phyloP scores from a whole-genome alignment of 1,284 basidiomycete genomes.

The Stereum hirsutum region DNA sequence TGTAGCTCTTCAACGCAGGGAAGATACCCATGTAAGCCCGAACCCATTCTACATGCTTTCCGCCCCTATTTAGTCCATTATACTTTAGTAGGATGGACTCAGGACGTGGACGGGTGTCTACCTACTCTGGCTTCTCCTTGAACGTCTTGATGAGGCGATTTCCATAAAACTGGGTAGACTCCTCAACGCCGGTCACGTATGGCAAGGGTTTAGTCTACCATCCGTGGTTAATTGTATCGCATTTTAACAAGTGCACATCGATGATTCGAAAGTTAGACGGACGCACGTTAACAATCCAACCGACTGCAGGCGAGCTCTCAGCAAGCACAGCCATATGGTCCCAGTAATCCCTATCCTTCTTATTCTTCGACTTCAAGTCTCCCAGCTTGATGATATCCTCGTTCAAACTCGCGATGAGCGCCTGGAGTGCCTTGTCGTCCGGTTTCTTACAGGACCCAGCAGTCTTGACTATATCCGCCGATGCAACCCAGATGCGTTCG shows the following conservation, averaged over 20 bases:
- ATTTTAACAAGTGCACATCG: neutral
- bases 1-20: conserved; percentile 77
- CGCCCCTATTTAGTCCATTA: conserved; percentile 45
- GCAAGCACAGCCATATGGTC: conserved; percentile 76
- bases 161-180: conserved; percentile 84
- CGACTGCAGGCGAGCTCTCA: conserved; percentile 80
- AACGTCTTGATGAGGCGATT: conserved; percentile 90
- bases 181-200: conserved; percentile 80
- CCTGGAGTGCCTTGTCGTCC: conserved; percentile 47
- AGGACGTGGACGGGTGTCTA: neutral
- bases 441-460: conserved; percentile 79
- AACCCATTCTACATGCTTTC: conserved; percentile 89
- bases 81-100: neutral
- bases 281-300: conserved; percentile 86
- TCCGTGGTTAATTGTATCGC: conserved; percentile 5
- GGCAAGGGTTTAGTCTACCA: conserved; percentile 81
- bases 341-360: conserved; percentile 78
- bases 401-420: conserved; percentile 67
- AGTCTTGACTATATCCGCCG: conserved; percentile 61
- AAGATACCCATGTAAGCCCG: conserved; percentile 65
- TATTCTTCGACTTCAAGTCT: conserved; percentile 76
- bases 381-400: conserved; percentile 69
- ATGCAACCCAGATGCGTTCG: conserved; percentile 26
- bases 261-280: neutral
- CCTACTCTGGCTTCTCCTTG: conserved; percentile 75